Evolutionary conservation across 2,329 filamentous ascomycete species (phyloP).

Genomic region (Penicillium sp.): DNA sequence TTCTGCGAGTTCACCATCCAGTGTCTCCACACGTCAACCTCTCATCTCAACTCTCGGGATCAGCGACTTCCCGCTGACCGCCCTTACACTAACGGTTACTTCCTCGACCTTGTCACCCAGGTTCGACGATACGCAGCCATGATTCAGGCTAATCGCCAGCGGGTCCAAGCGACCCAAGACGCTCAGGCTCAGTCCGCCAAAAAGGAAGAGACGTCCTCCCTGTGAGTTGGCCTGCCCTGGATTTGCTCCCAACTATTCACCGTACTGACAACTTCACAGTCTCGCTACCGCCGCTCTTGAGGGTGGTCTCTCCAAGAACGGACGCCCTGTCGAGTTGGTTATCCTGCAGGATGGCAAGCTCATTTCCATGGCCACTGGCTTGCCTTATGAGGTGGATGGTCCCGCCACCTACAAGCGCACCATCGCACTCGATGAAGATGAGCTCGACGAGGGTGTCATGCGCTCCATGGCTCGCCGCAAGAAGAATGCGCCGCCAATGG

Average conservation of each 20-base stretch:
- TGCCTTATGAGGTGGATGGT: slow-evolving; percentile 58
- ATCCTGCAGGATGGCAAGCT: slow-evolving; percentile 73
- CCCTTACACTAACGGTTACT: slow-evolving; percentile 94
- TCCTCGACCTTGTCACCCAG: slow-evolving; percentile 94
- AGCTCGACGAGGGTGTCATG: slow-evolving; percentile 76
- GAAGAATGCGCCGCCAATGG: slow-evolving; percentile 86
- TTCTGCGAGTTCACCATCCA: slow-evolving; percentile 90
- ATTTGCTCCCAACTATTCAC: neutral
- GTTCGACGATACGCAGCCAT: slow-evolving; percentile 86
- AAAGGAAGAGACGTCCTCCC: slow-evolving; percentile 50
- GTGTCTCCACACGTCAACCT: slow-evolving; percentile 86
- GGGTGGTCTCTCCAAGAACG: slow-evolving; percentile 80
- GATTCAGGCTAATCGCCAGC: slow-evolving; percentile 74
- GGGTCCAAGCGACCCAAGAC: slow-evolving; percentile 60
- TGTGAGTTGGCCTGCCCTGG: slow-evolving; percentile 21
- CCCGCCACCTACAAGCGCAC: slow-evolving; percentile 56
- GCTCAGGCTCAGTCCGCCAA: slow-evolving; percentile 31
- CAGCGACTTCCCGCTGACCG: slow-evolving; percentile 81
- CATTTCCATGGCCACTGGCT: slow-evolving; percentile 74
- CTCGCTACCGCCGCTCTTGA: slow-evolving; percentile 72
- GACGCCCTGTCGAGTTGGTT: slow-evolving; percentile 80
- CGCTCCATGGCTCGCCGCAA: slow-evolving; percentile 95
- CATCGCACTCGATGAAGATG: slow-evolving; percentile 53
- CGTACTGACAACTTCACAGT: slow-evolving; percentile 53
- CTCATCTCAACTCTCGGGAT: slow-evolving; percentile 82